Evolutionary conservation across 768 basidiomycete species (phyloP), one percentile per base, ranked within the genome.

Genomic region (Galerina sulciceps): DNA sequence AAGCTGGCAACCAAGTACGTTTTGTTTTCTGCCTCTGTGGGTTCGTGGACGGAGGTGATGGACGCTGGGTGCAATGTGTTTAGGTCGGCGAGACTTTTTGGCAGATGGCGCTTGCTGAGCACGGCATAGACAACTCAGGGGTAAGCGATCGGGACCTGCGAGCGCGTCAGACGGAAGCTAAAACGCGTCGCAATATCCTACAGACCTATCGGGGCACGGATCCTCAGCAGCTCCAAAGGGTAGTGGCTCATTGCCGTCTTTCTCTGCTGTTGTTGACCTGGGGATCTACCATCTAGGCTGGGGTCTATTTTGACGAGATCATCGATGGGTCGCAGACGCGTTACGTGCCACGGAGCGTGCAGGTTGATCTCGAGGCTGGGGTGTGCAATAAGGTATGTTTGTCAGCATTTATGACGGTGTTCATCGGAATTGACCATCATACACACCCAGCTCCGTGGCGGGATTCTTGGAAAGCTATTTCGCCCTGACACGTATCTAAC

Each of bases 271-370:
- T 23, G 3, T 35, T 48, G 34, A 13, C 35, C 17, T 26, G 54
- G 31, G 20, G 52, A 60, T 40, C 64, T 26, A 53, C 46, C 26
- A 11, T 31, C 40, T 56, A 93, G 91, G 86, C 87, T 58, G 87
- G 86, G 20, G 91, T 93, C 6, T 96, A 93, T 75, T 94, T 96
- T 69, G 83, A 81, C 10, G 90, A 93, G 70, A 79, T 94, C 10
- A 18, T 37, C 15, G 52, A 26, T 44, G 77, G 75, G 17, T 75
- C 75, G 2, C 70, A 72, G 11, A 76, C 82, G 55, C 93, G 93
- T 75, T 96, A 91, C 64, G 92, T 99, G 6, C 96, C 96, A 10
- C 84, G 96, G 36, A 91, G 91, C 59, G 84, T 97, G 4, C 94
- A 94, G 70, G 76, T 97, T 63, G 96, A 99, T 79, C 79, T 98